phyloP scores from a whole-genome alignment of 2,329 filamentous ascomycete genomes.

The Pseudogymnoascus sp. region DNA sequence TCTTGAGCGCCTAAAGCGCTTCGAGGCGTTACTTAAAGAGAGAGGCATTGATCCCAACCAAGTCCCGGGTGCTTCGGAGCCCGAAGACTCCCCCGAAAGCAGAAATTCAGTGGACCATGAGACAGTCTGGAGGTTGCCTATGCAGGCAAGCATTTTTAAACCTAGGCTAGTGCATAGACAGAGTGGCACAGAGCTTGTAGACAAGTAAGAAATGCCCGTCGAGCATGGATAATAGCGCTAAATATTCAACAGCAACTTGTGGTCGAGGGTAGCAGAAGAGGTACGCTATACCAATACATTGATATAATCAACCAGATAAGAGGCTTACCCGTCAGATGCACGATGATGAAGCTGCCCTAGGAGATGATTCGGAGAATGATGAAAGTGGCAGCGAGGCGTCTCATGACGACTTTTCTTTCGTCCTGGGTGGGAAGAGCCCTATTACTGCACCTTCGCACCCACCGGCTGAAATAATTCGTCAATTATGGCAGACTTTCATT shows the following conservation, averaged over 20 bases:
- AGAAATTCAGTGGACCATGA: neutral
- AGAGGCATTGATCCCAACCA: slow-evolving; percentile 18
- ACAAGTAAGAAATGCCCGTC: slow-evolving; percentile 19
- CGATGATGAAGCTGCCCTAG: slow-evolving; percentile 20
- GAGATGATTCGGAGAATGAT: slow-evolving; percentile 18
- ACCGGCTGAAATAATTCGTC: slow-evolving; percentile 44
- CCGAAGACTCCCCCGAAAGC: slow-evolving; percentile 6
- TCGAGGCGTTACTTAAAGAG: slow-evolving; percentile 16
- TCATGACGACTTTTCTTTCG: slow-evolving; percentile 23
- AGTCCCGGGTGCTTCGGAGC: slow-evolving; percentile 9
- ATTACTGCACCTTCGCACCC: slow-evolving; percentile 18
- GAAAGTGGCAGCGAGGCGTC: slow-evolving; percentile 18
- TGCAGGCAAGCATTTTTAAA: slow-evolving; percentile 11
- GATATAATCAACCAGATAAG: neutral
- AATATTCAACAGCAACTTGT: slow-evolving; percentile 20
- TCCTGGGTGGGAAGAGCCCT: slow-evolving; percentile 20
- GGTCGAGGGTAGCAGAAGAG: slow-evolving; percentile 25
- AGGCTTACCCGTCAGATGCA: slow-evolving; percentile 21
- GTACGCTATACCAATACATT: slow-evolving; percentile 12
- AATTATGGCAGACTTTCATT: slow-evolving; percentile 60
- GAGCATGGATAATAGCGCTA: slow-evolving; percentile 12
- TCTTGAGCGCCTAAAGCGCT: slow-evolving; percentile 12
- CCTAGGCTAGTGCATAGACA: slow-evolving; percentile 18
- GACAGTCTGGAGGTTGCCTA: slow-evolving; percentile 11
- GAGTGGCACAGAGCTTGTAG: slow-evolving; percentile 18